Base-by-base conservation (phyloP, 768 basidiomycete species). In the Boletales sp. region DNA sequence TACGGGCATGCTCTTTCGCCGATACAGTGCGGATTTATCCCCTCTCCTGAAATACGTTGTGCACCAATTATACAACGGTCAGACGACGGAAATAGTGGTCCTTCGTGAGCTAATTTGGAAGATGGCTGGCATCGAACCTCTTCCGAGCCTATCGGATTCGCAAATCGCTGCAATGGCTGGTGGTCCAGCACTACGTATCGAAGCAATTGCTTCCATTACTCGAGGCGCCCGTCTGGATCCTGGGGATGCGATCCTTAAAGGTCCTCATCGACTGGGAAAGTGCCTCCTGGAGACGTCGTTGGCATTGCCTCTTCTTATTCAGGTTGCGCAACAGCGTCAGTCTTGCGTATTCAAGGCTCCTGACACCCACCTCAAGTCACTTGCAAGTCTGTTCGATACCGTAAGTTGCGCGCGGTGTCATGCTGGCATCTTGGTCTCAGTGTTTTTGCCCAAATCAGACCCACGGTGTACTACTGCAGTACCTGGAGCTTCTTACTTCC, bases 101-200 rank as follows among this genome's bases (percentile, higher is more conserved):
- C 75, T 99, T n/a, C 82, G 87, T 30, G 93, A 95, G 61, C 72
- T 99, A 44, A 91, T 98, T 44, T 87, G 84, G 80, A 90, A 92
- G 65, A 95, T 97, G 92, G 87, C 93, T 6, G 93, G 90, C 4
- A 90, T 97, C 51, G 87, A 95, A 60, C 91, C 93, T 4, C 73
- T 97, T 44, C 90, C 91, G 0, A 93, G 86, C 65, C 72, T 97
- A 34, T 90, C 93, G 0, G 92, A 97, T 52, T 76, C 84, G 0
- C 94, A 98, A 67, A 83, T 98, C 45, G 67, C 77, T 36, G 91
- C 91, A 6, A 94, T 97, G 84, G 90, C 89, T 7, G 92, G 94
- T 40, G 97, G 97, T 5, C 84, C 89, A 4, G 77, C 82, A 24
- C 77, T 99, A 46, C 83, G 93, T 29, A 84, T 86, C 38, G 95